These are phyloP conservation scores for Cucumis hystrix DNA, from an alignment of 306 rosid species.

Conservation along the genomic window DNA sequence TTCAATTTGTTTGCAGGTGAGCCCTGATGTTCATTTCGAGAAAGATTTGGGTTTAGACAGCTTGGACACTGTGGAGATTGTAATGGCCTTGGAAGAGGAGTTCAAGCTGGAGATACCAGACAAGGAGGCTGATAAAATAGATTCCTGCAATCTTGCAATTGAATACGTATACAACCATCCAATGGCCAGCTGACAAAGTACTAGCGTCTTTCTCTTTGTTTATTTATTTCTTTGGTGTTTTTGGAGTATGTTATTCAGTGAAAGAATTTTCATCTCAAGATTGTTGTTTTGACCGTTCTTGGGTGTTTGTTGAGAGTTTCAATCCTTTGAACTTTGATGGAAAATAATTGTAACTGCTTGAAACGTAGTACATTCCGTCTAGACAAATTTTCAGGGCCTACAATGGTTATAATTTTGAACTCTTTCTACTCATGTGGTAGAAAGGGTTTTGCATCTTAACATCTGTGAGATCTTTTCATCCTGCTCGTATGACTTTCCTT, in stretches of 20 bases:
- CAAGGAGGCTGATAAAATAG: conserved; percentile 82
- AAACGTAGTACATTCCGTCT: background rate
- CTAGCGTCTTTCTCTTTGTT: background rate
- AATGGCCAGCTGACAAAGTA: conserved; percentile 45
- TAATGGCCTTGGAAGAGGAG: conserved; percentile 94
- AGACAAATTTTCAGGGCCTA: background rate
- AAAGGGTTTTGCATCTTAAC: background rate
- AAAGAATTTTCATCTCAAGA: background rate
- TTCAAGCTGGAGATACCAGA: conserved; percentile 97
- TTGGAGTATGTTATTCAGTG: background rate
- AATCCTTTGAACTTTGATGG: background rate
- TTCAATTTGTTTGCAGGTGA: conserved; percentile 38
- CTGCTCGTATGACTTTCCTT: background rate
- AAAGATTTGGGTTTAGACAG: conserved; percentile 94
- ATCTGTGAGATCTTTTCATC: background rate
- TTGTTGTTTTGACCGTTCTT: background rate
- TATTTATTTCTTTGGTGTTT: conserved; percentile 8
- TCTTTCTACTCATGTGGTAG: background rate
- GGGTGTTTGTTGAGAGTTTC: background rate
- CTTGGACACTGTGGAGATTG: conserved; percentile 94
- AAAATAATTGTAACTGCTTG: conserved; percentile 2
- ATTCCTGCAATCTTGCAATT: conserved; percentile 66
- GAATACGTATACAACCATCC: conserved; percentile 89
- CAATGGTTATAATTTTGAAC: background rate
- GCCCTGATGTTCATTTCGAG: conserved; percentile 69